Conservation (phyloP, 129 eudicot genomes). For the Calendula officinalis region DNA sequence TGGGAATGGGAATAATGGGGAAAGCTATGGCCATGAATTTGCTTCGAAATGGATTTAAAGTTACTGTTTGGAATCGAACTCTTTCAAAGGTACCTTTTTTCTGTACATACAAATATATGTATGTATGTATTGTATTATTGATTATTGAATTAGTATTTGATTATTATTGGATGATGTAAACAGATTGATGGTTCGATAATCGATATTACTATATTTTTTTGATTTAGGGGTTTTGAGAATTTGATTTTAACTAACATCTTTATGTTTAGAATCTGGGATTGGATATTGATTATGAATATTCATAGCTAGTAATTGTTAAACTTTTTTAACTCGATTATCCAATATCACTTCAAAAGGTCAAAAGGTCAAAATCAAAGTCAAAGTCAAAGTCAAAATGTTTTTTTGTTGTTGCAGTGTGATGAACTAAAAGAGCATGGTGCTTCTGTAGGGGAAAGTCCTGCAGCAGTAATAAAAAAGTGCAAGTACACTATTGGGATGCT, state of each 20-base stretch:
- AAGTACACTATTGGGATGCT: conserved; percentile 87
- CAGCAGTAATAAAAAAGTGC: conserved; percentile 90
- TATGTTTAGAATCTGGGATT: neutral
- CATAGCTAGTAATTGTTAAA: neutral
- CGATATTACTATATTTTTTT: neutral
- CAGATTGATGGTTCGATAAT: conserved; percentile 10
- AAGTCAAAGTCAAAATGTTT: neutral
- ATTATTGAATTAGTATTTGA: conserved; percentile 15
- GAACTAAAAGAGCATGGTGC: conserved; percentile 92
- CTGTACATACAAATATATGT: neutral
- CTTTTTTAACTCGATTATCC: too few species aligned
- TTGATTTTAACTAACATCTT: neutral
- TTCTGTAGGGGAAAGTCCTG: conserved; percentile 75
- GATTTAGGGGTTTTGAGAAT: conserved; percentile 4
- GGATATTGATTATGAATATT: conserved; percentile 3
- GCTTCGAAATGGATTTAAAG: conserved; percentile 81
- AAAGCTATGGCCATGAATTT: conserved; percentile 95
- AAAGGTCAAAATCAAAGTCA: too few species aligned
- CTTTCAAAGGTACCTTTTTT: conserved; percentile 70
- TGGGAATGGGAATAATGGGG: conserved; percentile 99
- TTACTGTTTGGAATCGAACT: conserved; percentile 98
- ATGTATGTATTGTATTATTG: conserved; percentile 9
- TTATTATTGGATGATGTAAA: conserved; percentile 1
- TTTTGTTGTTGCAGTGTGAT: conserved; percentile 60
- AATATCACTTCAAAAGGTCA: too few species aligned